Percentiles rank a stretch among this genome's conserved stretches.
These are phyloP conservation scores for Solanum appendiculatum DNA, from an alignment of 257 asterid genomes.

Conservation along the genomic window DNA sequence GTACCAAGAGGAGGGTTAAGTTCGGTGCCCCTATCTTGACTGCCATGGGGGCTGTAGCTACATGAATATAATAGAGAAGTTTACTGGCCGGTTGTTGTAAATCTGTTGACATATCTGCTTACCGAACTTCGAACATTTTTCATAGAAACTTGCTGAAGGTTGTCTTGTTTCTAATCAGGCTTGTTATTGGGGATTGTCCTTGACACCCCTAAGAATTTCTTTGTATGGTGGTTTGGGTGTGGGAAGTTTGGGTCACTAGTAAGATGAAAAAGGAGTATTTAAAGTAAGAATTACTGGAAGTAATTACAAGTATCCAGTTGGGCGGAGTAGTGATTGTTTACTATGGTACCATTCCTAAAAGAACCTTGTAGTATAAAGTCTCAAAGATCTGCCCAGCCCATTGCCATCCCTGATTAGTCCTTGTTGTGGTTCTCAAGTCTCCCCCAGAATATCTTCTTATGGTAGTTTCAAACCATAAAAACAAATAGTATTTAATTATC, in stretches of 20 bases:
- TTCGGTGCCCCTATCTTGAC: background rate
- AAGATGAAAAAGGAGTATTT: background rate
- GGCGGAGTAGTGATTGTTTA: background rate
- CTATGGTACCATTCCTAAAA: background rate
- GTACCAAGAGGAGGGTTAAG: conserved; percentile 6
- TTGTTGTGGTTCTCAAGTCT: background rate
- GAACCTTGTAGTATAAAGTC: background rate
- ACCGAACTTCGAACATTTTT: background rate
- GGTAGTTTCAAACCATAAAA: background rate
- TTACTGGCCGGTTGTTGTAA: background rate
- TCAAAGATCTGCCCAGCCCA: background rate
- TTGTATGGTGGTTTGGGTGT: background rate
- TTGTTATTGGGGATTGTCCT: background rate
- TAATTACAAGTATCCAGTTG: background rate
- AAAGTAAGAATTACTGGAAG: background rate
- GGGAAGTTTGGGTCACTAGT: background rate
- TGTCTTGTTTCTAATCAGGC: background rate
- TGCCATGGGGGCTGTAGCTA: background rate
- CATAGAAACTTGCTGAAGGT: background rate
- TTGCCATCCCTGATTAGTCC: background rate
- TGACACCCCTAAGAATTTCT: background rate
- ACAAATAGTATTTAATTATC: background rate
- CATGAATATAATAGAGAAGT: background rate
- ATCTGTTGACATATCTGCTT: background rate
- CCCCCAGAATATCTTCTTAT: background rate